These are phyloP conservation scores for Cystobasidium pallidum DNA, from an alignment of 1,284 basidiomycete species.

Conservation along the genomic window DNA sequence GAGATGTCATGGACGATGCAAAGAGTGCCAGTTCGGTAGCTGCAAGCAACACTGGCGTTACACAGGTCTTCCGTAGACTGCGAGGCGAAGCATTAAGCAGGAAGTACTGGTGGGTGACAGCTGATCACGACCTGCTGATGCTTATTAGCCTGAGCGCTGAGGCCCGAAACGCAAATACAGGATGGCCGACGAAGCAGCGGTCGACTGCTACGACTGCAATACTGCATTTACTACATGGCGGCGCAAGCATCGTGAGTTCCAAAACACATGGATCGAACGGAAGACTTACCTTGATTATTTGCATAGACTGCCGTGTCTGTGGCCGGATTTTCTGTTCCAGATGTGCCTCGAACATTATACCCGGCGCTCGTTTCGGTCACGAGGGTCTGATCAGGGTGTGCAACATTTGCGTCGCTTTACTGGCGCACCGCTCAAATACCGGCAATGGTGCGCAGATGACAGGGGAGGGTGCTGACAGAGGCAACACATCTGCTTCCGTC, in stretches of 20 bases:
- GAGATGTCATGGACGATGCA: constrained; percentile 39
- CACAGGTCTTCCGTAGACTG: constrained; percentile 44
- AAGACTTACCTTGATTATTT: not conserved
- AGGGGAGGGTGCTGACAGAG: constrained; percentile 15
- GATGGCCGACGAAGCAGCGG: constrained; percentile 97
- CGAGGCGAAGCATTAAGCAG: constrained; percentile 41
- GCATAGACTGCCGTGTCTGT: constrained; percentile 49
- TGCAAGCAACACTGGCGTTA: constrained; percentile 23
- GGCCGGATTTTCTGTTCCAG: constrained; percentile 86
- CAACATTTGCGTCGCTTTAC: constrained; percentile 89
- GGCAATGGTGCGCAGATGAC: not conserved
- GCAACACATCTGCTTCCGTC: constrained; percentile 16
- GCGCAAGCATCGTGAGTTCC: constrained; percentile 90
- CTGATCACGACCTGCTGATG: not conserved
- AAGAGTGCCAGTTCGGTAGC: constrained; percentile 37
- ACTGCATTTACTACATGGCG: constrained; percentile 89
- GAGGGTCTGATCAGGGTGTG: constrained; percentile 91
- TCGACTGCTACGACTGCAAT: constrained; percentile 92
- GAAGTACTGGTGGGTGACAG: constrained; percentile 35
- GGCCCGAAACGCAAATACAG: constrained; percentile 55
- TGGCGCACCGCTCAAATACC: constrained; percentile 55
- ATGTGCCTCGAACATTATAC: constrained; percentile 96
- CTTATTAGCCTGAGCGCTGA: constrained; percentile 7
- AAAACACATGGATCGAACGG: constrained; percentile 58
- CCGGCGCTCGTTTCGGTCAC: constrained; percentile 88